Conservation (phyloP, 257 asterid genomes). For the Nicotiana paniculata region DNA sequence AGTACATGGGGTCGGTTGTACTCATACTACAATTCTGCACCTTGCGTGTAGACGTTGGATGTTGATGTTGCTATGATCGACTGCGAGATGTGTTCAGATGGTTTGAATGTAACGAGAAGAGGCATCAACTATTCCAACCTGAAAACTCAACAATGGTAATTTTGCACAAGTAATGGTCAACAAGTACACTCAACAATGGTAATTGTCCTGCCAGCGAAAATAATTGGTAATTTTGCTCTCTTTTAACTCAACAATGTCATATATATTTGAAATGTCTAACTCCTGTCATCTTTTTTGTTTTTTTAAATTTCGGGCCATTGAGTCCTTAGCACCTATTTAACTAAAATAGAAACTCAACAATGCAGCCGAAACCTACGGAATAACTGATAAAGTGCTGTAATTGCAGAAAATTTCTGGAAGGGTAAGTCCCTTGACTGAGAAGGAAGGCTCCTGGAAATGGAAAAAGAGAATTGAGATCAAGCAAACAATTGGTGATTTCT, state of each 20-base stretch:
- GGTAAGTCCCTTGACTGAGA: constrained; percentile 7
- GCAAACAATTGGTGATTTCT: too few relatives aligned
- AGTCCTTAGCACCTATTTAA: constrained; percentile 11
- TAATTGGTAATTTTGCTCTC: constrained; percentile 15
- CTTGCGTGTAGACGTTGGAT: too few relatives aligned
- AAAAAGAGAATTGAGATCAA: too few relatives aligned
- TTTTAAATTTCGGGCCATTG: constrained; percentile 18
- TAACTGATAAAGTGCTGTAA: neutral
- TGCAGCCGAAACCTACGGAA: neutral
- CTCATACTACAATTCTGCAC: too few relatives aligned
- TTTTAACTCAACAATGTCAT: neutral
- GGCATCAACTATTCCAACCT: too few relatives aligned
- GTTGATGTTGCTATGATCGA: too few relatives aligned
- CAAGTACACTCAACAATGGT: too few relatives aligned
- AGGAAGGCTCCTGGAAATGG: constrained; percentile 16
- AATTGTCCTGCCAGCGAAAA: constrained; percentile 12
- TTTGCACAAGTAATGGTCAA: too few relatives aligned
- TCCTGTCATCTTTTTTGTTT: neutral
- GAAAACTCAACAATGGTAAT: too few relatives aligned
- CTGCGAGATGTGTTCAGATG: too few relatives aligned
- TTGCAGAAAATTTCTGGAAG: constrained; percentile 8
- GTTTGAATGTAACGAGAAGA: too few relatives aligned
- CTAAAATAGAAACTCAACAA: neutral
- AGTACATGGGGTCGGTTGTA: too few relatives aligned
- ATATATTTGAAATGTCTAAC: neutral